Evolutionary conservation across 108 stramenopile genomes (phyloP).

Genomic region (Chaetoceros tenuissimus): DNA sequence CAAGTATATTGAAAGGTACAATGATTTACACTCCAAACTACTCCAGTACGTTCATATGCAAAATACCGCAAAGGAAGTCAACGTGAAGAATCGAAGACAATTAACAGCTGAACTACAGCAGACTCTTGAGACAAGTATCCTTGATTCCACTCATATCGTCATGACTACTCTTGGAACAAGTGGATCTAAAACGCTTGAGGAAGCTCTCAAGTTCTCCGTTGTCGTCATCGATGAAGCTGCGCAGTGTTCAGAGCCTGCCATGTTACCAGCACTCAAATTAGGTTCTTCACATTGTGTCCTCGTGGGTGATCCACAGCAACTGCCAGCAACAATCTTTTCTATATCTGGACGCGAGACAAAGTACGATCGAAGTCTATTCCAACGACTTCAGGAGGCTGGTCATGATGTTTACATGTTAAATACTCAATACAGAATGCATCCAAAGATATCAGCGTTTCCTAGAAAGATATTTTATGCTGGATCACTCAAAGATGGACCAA

Average conservation of each 20-base stretch:
- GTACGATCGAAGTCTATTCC: slow-evolving; percentile 75
- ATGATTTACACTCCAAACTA: slow-evolving; percentile 5
- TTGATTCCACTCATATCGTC: slow-evolving; percentile 89
- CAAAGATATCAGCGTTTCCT: slow-evolving; percentile 55
- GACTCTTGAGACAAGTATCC: slow-evolving; percentile 61
- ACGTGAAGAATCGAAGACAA: background rate
- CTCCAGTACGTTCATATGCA: background rate
- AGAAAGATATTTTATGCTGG: slow-evolving; percentile 52
- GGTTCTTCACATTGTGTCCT: slow-evolving; percentile 47
- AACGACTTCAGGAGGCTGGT: slow-evolving; percentile 52
- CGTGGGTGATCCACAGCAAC: slow-evolving; percentile 83
- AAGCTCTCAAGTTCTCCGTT: slow-evolving; percentile 46
- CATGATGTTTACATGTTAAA: slow-evolving; percentile 72
- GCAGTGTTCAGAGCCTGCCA: slow-evolving; percentile 76
- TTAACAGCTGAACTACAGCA: slow-evolving; percentile 19
- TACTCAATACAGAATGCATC: slow-evolving; percentile 84
- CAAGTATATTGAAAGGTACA: slow-evolving; percentile 69
- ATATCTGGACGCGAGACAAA: slow-evolving; percentile 24
- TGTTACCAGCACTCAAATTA: slow-evolving; percentile 69
- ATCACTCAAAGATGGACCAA: slow-evolving; percentile 35
- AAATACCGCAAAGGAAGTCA: background rate
- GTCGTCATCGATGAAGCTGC: slow-evolving; percentile 91
- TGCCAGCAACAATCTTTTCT: slow-evolving; percentile 79
- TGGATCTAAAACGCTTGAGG: slow-evolving; percentile 33
- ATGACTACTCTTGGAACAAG: slow-evolving; percentile 85